Evolutionary conservation across 1,284 basidiomycete genomes (phyloP).

Genomic region (Cutaneotrichosporon sp.): DNA sequence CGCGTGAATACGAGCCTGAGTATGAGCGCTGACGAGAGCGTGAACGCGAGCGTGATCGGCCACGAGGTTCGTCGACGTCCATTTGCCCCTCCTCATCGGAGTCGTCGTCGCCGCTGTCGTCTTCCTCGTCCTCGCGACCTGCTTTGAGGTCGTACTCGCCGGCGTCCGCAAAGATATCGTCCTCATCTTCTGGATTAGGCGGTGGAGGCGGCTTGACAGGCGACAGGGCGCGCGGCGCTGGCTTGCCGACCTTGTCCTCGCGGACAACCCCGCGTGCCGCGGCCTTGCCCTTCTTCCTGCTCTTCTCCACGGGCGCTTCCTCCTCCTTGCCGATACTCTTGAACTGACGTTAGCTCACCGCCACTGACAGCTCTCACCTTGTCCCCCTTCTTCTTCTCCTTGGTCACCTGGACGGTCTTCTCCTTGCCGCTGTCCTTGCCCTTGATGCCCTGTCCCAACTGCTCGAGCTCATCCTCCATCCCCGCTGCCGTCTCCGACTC

Average conservation of each 20-base stretch:
- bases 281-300: conserved; percentile 25
- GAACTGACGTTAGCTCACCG: conserved; percentile 37
- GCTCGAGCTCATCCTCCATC: conserved; percentile 75
- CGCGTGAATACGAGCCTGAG: background rate
- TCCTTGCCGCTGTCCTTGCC: conserved; percentile 11
- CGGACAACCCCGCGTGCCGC: background rate
- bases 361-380: conserved; percentile 30
- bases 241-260: conserved; percentile 26
- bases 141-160: conserved; percentile 74
- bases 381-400: background rate
- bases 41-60: conserved; percentile 13
- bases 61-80: conserved; percentile 11
- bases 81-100: conserved; percentile 17
- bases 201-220: conserved; percentile 12
- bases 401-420: conserved; percentile 6
- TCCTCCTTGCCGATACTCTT: conserved; percentile 44
- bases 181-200: conserved; percentile 46
- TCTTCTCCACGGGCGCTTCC: conserved; percentile 24
- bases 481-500: conserved; percentile 60
- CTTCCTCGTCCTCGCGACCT: conserved; percentile 35
- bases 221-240: conserved; percentile 11
- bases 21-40: conserved; percentile 5
- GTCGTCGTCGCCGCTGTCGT: conserved; percentile 35
- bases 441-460: conserved; percentile 35
- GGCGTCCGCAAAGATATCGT: conserved; percentile 78